A percentile compares a stretch with the other conserved stretches of the same genome.
Conservation (phyloP, 441 rosid genomes). For the Capsella rubella region DNA sequence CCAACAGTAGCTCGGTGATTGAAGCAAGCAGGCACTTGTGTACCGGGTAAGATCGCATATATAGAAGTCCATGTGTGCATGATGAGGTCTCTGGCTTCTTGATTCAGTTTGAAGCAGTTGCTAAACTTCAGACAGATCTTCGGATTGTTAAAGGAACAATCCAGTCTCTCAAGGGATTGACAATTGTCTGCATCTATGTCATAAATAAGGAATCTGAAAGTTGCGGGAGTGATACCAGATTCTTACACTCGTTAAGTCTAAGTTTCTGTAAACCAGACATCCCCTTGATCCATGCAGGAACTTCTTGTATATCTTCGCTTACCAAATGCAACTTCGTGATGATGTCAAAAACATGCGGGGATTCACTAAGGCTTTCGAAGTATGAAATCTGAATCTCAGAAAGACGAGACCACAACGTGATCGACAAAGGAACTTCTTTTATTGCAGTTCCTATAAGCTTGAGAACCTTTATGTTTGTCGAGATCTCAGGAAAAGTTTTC, state of each 20-base stretch:
- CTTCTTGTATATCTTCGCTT: not conserved
- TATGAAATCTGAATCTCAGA: not conserved
- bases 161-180: not conserved
- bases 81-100: not conserved
- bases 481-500: too few species aligned
- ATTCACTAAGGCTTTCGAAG: not conserved
- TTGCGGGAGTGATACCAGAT: not conserved
- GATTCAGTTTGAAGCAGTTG: not conserved
- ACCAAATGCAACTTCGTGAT: not conserved
- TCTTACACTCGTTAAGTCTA: not conserved
- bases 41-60: not conserved
- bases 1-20: not conserved
- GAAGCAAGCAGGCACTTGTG: not conserved
- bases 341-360: not conserved
- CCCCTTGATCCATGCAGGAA: not conserved
- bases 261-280: not conserved
- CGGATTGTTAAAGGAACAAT: not conserved
- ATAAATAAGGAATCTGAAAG: not conserved
- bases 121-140: not conserved
- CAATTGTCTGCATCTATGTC: not conserved
- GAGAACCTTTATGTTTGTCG: too few species aligned
- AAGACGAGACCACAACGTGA: too few species aligned
- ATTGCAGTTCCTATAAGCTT: too few species aligned
- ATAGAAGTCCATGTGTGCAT: not conserved
- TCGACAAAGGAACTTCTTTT: too few species aligned